phyloP scores from a whole-genome alignment of 2,329 filamentous ascomycete species.

The Knoxdaviesia capensis region DNA sequence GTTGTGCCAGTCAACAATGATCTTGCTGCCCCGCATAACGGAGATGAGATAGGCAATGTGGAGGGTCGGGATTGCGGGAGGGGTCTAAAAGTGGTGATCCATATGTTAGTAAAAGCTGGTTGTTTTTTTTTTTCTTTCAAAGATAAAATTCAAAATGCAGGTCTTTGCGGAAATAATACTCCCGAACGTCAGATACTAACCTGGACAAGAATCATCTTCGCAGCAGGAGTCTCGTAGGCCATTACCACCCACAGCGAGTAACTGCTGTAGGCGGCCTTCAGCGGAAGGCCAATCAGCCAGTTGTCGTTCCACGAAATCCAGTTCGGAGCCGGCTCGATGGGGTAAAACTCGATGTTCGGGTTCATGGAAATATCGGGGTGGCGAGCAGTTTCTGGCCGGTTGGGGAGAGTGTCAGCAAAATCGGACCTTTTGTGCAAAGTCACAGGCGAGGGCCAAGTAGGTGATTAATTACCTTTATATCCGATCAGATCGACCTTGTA shows the following conservation, averaged over 20 bases:
- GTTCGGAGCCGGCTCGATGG: slow-evolving; percentile 47
- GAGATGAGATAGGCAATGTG: slow-evolving; percentile 54
- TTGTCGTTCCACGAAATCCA: slow-evolving; percentile 32
- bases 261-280: slow-evolving; percentile 14
- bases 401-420: not conserved
- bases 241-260: slow-evolving; percentile 51
- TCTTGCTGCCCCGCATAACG: slow-evolving; percentile 54
- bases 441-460: not conserved
- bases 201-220: slow-evolving; percentile 72
- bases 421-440: no score
- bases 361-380: slow-evolving; percentile 58
- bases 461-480: slow-evolving; percentile 47
- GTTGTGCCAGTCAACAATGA: slow-evolving; percentile 97
- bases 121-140: not conserved
- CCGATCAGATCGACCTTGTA: slow-evolving; percentile 70
- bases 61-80: slow-evolving; percentile 83
- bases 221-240: slow-evolving; percentile 51
- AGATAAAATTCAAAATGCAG: not conserved
- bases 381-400: slow-evolving; percentile 48
- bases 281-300: slow-evolving; percentile 3
- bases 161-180: not conserved
- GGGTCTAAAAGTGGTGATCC: slow-evolving; percentile 39
- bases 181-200: slow-evolving; percentile 15
- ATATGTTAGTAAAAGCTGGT: slow-evolving; percentile 6
- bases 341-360: slow-evolving; percentile 47